phyloP scores from a whole-genome alignment of 371 early-diverging fungal genomes.

The Mucor ambiguus region DNA sequence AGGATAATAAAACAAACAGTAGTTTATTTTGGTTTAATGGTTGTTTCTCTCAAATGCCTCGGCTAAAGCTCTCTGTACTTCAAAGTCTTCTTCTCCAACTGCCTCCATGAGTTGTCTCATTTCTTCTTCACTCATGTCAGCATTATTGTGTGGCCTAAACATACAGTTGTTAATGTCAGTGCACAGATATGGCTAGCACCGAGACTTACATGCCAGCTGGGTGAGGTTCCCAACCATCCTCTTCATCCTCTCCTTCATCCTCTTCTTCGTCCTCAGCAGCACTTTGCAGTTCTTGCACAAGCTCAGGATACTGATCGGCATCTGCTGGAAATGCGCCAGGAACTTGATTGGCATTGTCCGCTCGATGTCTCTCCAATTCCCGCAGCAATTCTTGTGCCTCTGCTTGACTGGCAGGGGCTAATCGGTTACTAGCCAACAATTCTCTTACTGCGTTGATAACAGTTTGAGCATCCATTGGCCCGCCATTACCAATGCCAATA shows the following conservation, averaged over 20 bases:
- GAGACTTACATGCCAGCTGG: constrained; percentile 8
- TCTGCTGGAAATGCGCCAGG: constrained; percentile 50
- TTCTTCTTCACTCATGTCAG: constrained; percentile 16
- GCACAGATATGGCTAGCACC: background rate
- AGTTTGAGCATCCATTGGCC: constrained; percentile 20
- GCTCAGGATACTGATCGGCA: constrained; percentile 17
- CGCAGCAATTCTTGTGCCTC: constrained; percentile 31
- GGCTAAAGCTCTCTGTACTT: constrained; percentile 36
- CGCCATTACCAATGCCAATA: background rate
- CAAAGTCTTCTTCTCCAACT: constrained; percentile 31
- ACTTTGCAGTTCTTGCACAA: background rate
- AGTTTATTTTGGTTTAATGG: background rate
- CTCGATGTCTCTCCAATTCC: constrained; percentile 33
- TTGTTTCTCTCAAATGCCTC: constrained; percentile 26
- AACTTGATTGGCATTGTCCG: constrained; percentile 24
- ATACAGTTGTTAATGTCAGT: background rate
- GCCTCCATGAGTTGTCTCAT: constrained; percentile 24
- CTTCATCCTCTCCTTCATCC: background rate
- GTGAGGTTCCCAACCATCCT: background rate
- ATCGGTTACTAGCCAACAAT: constrained; percentile 19
- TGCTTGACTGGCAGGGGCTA: constrained; percentile 19
- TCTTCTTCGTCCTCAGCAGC: background rate
- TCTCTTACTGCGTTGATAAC: constrained; percentile 21
- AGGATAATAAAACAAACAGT: constrained; percentile 10
- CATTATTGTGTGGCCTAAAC: background rate